Evolutionary conservation across 805 yeast genomes (phyloP).

Genomic region (Spathaspora sp.): DNA sequence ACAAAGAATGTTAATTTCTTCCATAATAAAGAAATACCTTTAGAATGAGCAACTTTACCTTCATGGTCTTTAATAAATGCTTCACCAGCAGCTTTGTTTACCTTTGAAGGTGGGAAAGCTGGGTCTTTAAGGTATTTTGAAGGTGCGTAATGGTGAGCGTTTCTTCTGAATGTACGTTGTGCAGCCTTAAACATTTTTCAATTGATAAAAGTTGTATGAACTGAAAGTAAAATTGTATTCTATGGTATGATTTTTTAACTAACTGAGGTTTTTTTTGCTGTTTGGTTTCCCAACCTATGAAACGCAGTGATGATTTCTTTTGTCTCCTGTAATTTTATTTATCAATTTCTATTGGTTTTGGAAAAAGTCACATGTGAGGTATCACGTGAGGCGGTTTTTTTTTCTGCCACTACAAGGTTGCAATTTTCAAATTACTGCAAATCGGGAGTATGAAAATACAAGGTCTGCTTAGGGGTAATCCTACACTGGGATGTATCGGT

Average conservation of each 20-base stretch:
- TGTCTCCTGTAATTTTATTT: not conserved
- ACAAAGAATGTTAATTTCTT: constrained; percentile 74
- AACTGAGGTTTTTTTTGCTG: not conserved
- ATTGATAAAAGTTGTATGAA: not conserved
- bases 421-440: not conserved
- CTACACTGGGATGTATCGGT: too few relatives aligned
- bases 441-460: too few relatives aligned
- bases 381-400: not conserved
- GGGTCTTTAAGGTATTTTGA: constrained; percentile 39
- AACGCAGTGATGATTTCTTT: not conserved
- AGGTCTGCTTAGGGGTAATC: too few relatives aligned
- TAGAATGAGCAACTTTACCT: constrained; percentile 78
- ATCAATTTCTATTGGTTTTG: not conserved
- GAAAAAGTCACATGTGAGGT: not conserved
- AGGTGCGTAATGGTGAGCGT: constrained; percentile 37
- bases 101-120: constrained; percentile 32
- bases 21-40: constrained; percentile 75
- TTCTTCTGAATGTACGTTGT: constrained; percentile 39
- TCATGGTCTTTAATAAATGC: constrained; percentile 59
- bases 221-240: not conserved
- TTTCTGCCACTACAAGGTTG: too few relatives aligned
- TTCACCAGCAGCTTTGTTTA: constrained; percentile 63
- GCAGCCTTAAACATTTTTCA: constrained; percentile 30
- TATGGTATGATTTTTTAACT: not conserved
- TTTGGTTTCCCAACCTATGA: not conserved